Conservation (phyloP, 176 grass and related monocot genomes). For the Triticum urartu region DNA sequence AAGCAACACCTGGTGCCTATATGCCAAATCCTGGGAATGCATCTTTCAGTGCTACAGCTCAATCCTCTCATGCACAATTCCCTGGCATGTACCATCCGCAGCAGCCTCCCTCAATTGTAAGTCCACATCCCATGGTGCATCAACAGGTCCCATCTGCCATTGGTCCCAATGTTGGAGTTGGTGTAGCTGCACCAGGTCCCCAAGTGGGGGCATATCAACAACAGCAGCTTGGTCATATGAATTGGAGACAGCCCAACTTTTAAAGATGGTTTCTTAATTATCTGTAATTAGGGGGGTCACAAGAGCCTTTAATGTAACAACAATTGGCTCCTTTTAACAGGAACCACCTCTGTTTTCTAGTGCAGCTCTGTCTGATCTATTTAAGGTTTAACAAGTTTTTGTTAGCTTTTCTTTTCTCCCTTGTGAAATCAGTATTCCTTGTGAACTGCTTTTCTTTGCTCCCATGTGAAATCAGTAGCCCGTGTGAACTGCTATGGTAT, state of each 20-base stretch:
- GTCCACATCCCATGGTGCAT: slow-evolving; percentile 70
- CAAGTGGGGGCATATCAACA: slow-evolving; percentile 81
- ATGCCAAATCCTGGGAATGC: slow-evolving; percentile 66
- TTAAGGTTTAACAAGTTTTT: slow-evolving; percentile 59
- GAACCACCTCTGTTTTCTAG: slow-evolving; percentile 60
- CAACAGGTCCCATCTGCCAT: slow-evolving; percentile 63
- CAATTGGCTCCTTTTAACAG: slow-evolving; percentile 62
- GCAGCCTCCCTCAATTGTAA: slow-evolving; percentile 60
- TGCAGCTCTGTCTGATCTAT: slow-evolving; percentile 69
- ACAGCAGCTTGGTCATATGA: slow-evolving; percentile 65
- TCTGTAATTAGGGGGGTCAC: slow-evolving; percentile 74
- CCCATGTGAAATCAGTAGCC: slow-evolving; percentile 45
- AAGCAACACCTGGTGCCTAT: slow-evolving; percentile 64
- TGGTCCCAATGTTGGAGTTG: slow-evolving; percentile 61
- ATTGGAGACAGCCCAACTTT: slow-evolving; percentile 68
- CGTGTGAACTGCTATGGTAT: slow-evolving; percentile 43
- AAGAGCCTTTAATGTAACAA: slow-evolving; percentile 73
- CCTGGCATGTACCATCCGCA: slow-evolving; percentile 67
- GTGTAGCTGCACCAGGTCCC: slow-evolving; percentile 58
- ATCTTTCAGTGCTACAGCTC: slow-evolving; percentile 68
- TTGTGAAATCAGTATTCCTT: slow-evolving; percentile 41
- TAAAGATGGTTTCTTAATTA: slow-evolving; percentile 59
- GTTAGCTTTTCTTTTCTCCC: slow-evolving; percentile 40
- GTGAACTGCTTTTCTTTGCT: slow-evolving; percentile 48
- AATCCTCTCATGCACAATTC: slow-evolving; percentile 65